phyloP scores from a whole-genome alignment of 768 basidiomycete species.

The Lentinula raphanica region DNA sequence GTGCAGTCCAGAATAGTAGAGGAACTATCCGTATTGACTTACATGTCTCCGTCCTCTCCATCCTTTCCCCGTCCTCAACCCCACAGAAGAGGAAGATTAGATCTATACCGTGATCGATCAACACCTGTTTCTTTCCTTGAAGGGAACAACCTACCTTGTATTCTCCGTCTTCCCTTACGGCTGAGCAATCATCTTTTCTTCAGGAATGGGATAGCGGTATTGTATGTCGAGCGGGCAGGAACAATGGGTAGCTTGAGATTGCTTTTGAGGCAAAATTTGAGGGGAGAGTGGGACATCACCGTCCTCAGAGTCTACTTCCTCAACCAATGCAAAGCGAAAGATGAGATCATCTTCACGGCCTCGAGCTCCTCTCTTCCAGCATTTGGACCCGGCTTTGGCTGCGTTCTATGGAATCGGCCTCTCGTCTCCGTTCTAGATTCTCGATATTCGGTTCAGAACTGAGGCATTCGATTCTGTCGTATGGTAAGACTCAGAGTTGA shows the following conservation, averaged over 20 bases:
- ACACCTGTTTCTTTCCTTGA: neutral
- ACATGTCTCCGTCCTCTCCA: constrained; percentile 2
- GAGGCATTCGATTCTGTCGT: constrained; percentile 60
- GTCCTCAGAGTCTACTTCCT: constrained; percentile 1
- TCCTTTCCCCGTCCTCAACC: neutral
- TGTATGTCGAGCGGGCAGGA: constrained; percentile 10
- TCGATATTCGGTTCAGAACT: constrained; percentile 67
- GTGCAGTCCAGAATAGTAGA: no score
- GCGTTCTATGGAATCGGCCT: constrained; percentile 62
- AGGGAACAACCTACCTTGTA: neutral
- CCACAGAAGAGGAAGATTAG: constrained; percentile 2
- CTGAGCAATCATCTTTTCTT: constrained; percentile 3
- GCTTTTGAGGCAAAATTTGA: constrained; percentile 9
- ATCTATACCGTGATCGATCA: neutral
- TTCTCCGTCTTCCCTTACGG: constrained; percentile 3
- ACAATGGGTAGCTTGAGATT: constrained; percentile 10
- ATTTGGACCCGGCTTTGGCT: constrained; percentile 69
- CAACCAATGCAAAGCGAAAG: neutral
- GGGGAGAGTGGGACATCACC: constrained; percentile 11
- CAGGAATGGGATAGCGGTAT: constrained; percentile 10
- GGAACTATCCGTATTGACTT: neutral
- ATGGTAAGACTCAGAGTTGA: constrained; percentile 56
- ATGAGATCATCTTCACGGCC: no score
- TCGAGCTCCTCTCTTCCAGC: constrained; percentile 74
- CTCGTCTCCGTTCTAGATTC: constrained; percentile 52